Base-by-base conservation (phyloP, 352 stramenopile species). In the Halophytophthora batemanensis region DNA sequence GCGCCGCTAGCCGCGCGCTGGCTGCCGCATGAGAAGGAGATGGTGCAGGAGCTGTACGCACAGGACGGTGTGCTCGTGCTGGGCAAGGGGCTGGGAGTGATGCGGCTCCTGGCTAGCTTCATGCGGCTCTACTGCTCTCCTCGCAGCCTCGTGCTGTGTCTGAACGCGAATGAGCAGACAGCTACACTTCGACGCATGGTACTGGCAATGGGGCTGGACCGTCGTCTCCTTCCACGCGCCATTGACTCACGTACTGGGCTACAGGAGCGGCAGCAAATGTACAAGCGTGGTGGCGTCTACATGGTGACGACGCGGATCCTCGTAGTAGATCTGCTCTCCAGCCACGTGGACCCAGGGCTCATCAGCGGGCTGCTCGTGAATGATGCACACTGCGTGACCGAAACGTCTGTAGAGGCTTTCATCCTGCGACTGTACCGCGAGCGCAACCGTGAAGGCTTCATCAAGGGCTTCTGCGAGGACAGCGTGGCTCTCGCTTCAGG, bases 381-480 rank as follows among this genome's bases (percentile, higher is more conserved):
- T 34, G 77, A 98, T 54, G 95, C 93, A 1, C 95, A 99, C 50
- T 76, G 88, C 28, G 90, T 98, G 14, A 82, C 86, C 7, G 91
- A 98, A 57, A 95, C 90, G 6, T 98, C 91, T 8, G 97, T 96
- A 12, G 95, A 98, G 54, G 96, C 95, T 6, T 99, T 99, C 68
- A 98, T 98, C 59, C 63, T 99, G 21, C 72, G 95, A 17, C 81
- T 99, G 28, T 98, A 96, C 69, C 84, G 89, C 33, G 81, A 94
- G 55, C 64, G 69, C 18, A 97, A 95, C 66, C 72, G 71, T 15
- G 65, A 78, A 13, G 96, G 96, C 21, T 99, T 98, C 59, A 84
- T 99, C 62, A 99, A 98, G 72, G 96, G 84, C 2, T 98, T 99
- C 69, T 96, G 87, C 6, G 95, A 99, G 65, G 79, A 98, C 47